These are phyloP conservation scores for Trichophyton verrucosum DNA, from an alignment of 2,329 filamentous ascomycete species.

Conservation along the genomic window DNA sequence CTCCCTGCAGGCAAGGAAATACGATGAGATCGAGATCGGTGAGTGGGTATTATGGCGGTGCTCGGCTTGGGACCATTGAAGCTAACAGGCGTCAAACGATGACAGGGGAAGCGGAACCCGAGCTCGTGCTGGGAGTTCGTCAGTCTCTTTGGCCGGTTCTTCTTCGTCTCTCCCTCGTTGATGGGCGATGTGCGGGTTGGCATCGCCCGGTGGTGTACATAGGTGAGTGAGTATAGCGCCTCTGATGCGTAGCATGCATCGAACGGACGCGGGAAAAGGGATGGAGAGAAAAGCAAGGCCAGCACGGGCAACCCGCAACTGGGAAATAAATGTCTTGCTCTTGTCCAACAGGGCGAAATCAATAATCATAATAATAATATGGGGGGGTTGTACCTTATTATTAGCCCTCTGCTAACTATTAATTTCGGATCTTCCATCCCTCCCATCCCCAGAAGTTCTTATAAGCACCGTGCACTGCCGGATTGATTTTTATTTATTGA, in stretches of 20 bases:
- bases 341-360: not conserved
- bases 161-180: not conserved
- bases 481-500: not conserved
- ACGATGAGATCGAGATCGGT: not conserved
- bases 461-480: not conserved
- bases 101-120: not conserved
- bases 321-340: not conserved
- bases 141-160: not conserved
- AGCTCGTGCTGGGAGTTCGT: not conserved
- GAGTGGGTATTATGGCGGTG: not conserved
- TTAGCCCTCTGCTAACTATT: not conserved
- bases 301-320: not conserved
- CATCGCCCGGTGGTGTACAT: not conserved
- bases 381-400: not conserved
- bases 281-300: not conserved
- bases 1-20: not conserved
- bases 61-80: conserved; percentile 1
- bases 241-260: not conserved
- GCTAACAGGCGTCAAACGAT: not conserved
- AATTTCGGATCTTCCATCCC: not conserved
- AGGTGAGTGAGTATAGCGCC: too few species aligned
- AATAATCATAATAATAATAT: not conserved
- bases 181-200: not conserved
- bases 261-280: not conserved
- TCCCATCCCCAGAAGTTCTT: not conserved